A percentile compares a stretch with the other conserved stretches of the same genome.
Evolutionary conservation across 208 protist genomes (phyloP).

Genomic region (Acanthamoeba castellanii): DNA sequence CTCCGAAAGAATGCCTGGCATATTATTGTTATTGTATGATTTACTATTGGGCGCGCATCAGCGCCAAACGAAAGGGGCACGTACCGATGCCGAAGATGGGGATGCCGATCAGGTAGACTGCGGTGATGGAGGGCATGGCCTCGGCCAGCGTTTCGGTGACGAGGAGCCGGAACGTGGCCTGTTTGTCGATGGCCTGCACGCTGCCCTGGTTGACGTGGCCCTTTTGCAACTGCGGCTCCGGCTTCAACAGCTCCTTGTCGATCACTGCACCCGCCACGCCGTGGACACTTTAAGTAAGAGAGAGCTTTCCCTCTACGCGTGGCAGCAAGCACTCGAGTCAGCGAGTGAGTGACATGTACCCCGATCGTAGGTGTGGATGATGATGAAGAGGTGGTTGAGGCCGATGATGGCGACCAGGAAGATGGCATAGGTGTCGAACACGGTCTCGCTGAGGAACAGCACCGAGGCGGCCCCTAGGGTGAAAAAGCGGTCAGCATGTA

Average conservation of each 20-base stretch:
- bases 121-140: conserved; percentile 59
- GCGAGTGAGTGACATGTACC: not conserved
- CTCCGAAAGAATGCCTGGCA: conserved; percentile 37
- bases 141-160: conserved; percentile 34
- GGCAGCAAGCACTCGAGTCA: not conserved
- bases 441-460: not conserved
- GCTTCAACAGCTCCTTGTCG: conserved; percentile 49
- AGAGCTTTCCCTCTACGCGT: not conserved
- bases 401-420: conserved; percentile 13
- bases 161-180: not conserved
- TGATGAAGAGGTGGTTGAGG: conserved; percentile 31
- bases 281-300: not conserved
- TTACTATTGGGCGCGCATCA: not conserved
- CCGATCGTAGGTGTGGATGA: conserved; percentile 43
- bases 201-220: not conserved
- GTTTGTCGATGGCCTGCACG: not conserved
- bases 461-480: not conserved
- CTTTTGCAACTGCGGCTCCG: not conserved
- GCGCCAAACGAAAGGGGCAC: not conserved
- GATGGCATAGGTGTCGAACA: conserved; percentile 44
- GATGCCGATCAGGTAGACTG: conserved; percentile 34
- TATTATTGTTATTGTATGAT: not conserved
- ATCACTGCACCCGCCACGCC: not conserved
- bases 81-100: conserved; percentile 40
- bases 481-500: not conserved